A percentile compares a stretch with the other conserved stretches of the same genome.
phyloP scores from a whole-genome alignment of 768 basidiomycete species.

The Rhizopogon vinicolor region DNA sequence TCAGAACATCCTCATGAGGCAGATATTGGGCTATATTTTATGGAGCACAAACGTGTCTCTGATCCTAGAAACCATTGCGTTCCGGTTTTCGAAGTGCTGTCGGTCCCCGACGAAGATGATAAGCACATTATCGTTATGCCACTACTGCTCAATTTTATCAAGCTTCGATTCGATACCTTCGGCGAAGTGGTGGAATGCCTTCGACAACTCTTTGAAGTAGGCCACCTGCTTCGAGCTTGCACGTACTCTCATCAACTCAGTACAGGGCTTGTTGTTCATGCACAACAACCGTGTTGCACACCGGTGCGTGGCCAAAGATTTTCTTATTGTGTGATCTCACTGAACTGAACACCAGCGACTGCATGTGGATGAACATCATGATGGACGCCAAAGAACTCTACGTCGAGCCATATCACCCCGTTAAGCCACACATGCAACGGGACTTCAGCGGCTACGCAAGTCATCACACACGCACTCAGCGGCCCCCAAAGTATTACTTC shows the following conservation, averaged over 20 bases:
- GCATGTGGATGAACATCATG: conserved; percentile 27
- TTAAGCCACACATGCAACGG: conserved; percentile 3
- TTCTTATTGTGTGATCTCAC: no score
- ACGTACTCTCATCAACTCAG: background rate
- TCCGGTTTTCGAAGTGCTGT: conserved; percentile 16
- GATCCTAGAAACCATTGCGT: conserved; percentile 22
- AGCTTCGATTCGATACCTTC: conserved; percentile 16
- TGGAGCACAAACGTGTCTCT: no score
- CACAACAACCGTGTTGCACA: conserved; percentile 31
- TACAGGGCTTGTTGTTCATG: conserved; percentile 18
- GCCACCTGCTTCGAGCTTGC: no score
- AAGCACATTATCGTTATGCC: conserved; percentile 25
- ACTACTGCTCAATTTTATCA: conserved; percentile 2
- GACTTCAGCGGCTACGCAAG: conserved; percentile 18
- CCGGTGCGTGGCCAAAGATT: no score
- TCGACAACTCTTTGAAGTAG: conserved; percentile 25
- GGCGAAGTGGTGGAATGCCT: conserved; percentile 24
- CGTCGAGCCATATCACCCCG: conserved; percentile 22
- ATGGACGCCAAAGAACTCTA: conserved; percentile 22
- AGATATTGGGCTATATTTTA: conserved; percentile 20
- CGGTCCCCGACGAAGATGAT: conserved; percentile 5
- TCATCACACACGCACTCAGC: conserved; percentile 24
- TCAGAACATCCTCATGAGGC: conserved; percentile 14
- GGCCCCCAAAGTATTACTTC: conserved; percentile 27
- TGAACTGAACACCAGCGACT: no score